Evolutionary conservation across 2,329 filamentous ascomycete species (phyloP), one percentile per base, ranked within the genome.

Genomic region (Leptodontidium sp.): DNA sequence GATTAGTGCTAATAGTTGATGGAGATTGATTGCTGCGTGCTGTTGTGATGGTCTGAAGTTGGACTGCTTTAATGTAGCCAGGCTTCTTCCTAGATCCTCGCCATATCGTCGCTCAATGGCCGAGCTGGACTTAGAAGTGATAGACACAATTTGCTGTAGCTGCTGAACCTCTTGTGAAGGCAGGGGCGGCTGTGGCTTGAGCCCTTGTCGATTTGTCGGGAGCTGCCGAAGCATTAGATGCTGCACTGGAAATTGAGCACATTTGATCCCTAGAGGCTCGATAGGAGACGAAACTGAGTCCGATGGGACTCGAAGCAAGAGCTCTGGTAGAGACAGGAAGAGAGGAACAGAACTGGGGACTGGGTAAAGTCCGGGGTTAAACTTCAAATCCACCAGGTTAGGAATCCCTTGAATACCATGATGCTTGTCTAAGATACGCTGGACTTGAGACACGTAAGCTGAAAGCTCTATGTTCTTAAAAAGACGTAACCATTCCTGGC

Each of bases 381-480:
- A 15, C 17, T 49, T 49, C 6, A 49, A 49, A 1, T 49, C 47
- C n/a, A 49, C 17, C 7, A 49, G 17, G n/a, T 9, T 21, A 17
- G n/a, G n/a, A n/a, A n/a, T 17, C 9, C 17, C n/a, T 4, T n/a
- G 15, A 8, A 49, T 4, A 49, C 49, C 21, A 52, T 29, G 11
- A 38, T 58, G 55, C 35, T 63, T 65, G 59, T 80, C 66, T 15
- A 87, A 68, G 9, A 85, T 71, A 0, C 57, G 6, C 64, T 88
- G 84, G 0, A 85, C 81, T 32, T 79, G 53, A 11, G 78, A 65
- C 0, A 88, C 68, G 70, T 87, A 83, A 0, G 75, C 52, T 0
- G 79, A 81, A 0, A 88, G 78, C 35, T 84, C 79, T 11, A 79
- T 69, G 55, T 89, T 89, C 5, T 81, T 78, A n/a, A 79, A 82